phyloP scores from a whole-genome alignment of 257 asterid species.

The Solanum boliviense region DNA sequence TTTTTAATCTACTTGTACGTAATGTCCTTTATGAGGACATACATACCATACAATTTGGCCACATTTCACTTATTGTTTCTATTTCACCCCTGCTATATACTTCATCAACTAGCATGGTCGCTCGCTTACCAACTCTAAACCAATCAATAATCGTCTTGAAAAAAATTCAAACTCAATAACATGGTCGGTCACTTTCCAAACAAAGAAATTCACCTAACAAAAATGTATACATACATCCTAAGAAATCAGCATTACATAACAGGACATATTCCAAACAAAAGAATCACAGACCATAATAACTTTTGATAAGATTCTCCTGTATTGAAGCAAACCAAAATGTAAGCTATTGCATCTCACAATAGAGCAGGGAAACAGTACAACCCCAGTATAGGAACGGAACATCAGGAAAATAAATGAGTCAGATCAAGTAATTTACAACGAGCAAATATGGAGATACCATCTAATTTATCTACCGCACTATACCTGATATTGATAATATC shows the following conservation, averaged over 20 bases:
- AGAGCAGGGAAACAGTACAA: background rate
- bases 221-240: background rate
- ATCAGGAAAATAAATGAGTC: background rate
- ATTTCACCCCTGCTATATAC: background rate
- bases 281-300: background rate
- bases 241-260: background rate
- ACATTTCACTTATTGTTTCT: background rate
- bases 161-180: background rate
- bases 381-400: background rate
- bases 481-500: background rate
- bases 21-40: conserved; percentile 31
- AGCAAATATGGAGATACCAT: background rate
- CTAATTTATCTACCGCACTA: background rate
- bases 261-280: background rate
- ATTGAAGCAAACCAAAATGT: background rate
- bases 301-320: background rate
- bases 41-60: background rate
- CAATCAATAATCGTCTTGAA: background rate
- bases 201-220: background rate
- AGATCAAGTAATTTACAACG: background rate
- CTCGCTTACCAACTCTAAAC: background rate
- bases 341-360: background rate
- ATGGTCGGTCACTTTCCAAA: background rate
- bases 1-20: conserved; percentile 34
- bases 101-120: background rate